Base-by-base conservation (phyloP, 2,329 filamentous ascomycete genomes). In the Ceratocystis smalleyi region DNA sequence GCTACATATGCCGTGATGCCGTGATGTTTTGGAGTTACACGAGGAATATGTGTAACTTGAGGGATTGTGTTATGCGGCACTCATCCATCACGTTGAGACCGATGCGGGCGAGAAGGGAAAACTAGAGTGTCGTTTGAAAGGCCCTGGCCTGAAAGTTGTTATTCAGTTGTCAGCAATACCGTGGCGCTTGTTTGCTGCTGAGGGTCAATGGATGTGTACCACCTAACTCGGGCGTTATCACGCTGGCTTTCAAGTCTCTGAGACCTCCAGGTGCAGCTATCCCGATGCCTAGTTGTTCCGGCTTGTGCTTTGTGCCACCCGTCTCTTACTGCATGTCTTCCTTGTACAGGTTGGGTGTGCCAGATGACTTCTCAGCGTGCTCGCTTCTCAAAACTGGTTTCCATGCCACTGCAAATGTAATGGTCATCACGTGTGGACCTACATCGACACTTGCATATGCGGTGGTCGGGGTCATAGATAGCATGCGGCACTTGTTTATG, bases 401-500 rank as follows among this genome's bases (percentile, higher is more conserved):
- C 12, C 51, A 30, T 30, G 17, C 19, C 10, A 17, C 30, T 10
- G 27, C 27, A n/a, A 57, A 24, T 30, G 19, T 7, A 17, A n/a
- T 57, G 8, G 54, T n/a, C 17, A 35, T 57, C 24, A 57, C 27
- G 54, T 35, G 54, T 57, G 17, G 54, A 6, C 6, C 54, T n/a
- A 24, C 54, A 57, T 57, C 54, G 54, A 30, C 15, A 57, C 54
- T 32, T 57, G 54, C 4, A 57, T 57, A 57, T 57, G 24, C 54
- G 17, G 54, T 57, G 54, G 15, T 8, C 27, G 24, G 30, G 54
- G 51, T 27, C 15, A 19, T n/a, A 6, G 10, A 15, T 55, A 35
- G 30, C 30, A 57, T 35, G 27, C 54, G 32, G 32, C 1, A 19
- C 15, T 10, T 24, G 10, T 8, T 30, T 30, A 57, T 57, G 27